Base-by-base conservation (phyloP, 1,284 basidiomycete species). In the Tilletia indica region DNA sequence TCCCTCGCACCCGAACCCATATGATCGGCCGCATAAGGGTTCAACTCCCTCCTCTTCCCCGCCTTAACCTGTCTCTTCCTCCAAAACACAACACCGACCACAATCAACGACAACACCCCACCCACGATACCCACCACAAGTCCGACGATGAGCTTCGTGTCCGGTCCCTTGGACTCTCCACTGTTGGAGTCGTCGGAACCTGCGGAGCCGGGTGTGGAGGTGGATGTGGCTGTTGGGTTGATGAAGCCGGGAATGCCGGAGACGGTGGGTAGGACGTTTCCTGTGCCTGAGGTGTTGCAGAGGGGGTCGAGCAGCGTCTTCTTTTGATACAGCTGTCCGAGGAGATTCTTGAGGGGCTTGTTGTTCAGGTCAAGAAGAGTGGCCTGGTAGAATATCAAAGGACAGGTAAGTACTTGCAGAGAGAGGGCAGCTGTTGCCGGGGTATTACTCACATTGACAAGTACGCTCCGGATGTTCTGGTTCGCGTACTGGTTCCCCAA, bases 231-330 rank as follows among this genome's bases (percentile, higher is more conserved):
- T 34, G 61, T 5, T 1, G 61, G 61, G 36, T 9, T 38, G 34
- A 39, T n/a, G 34, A 64, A 64, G 31, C 61, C 61, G 34, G 61
- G 61, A 38, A 64, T 38, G 61, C 61, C 61, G 34, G 61, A 64
- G 31, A 64, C 12, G 31, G 61, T 64, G 9, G 61, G 61, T 16
- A 16, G 19, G 36, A 8, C 14, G 61, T 64, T 64, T 38, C 61
- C 61, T 11, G 61, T 39, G 31, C 61, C 61, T 9, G 61, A 36
- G 34, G 61, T 64, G 1, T 16, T 11, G 61, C 61, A 64, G 61
- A 64, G 61, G 61, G 61, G 61, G 61, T 64, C 61, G 34, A 64
- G 31, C 16, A 64, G 21, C 9, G 34, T 14, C 31, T 14, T 39
- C 34, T 64, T 64, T 6, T 39, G 6, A 38, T 64, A 64, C 34